Evolutionary conservation across 2,329 filamentous ascomycete species (phyloP).

Genomic region (Talaromyces sp.): DNA sequence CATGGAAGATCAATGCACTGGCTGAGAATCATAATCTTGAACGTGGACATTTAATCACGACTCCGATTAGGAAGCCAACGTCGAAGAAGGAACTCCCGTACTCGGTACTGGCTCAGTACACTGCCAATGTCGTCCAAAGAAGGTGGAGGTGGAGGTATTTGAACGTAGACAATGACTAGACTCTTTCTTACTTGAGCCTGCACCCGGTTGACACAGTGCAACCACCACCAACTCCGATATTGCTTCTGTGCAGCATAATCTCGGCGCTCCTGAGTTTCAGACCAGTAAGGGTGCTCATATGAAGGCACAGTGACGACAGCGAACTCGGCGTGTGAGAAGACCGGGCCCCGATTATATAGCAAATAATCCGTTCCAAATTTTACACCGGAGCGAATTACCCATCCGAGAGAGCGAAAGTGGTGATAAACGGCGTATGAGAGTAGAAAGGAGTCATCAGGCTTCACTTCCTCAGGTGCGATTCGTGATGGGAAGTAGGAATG

Average conservation of each 20-base stretch:
- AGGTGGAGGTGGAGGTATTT: slow-evolving; percentile 71
- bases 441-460: slow-evolving; percentile 81
- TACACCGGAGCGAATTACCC: slow-evolving; percentile 88
- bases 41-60: slow-evolving; percentile 50
- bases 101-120: slow-evolving; percentile 69
- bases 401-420: slow-evolving; percentile 92
- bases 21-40: background rate
- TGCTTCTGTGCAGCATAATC: slow-evolving; percentile 53
- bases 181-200: slow-evolving; percentile 90
- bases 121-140: slow-evolving; percentile 60
- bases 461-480: slow-evolving; percentile 47
- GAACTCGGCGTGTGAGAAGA: slow-evolving; percentile 94
- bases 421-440: slow-evolving; percentile 89
- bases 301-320: slow-evolving; percentile 82
- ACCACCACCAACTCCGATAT: slow-evolving; percentile 52
- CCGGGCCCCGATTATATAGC: slow-evolving; percentile 90
- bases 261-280: slow-evolving; percentile 50
- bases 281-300: slow-evolving; percentile 76
- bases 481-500: slow-evolving; percentile 70
- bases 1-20: background rate
- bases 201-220: slow-evolving; percentile 88
- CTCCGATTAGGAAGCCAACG: slow-evolving; percentile 85
- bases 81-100: slow-evolving; percentile 79
- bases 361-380: slow-evolving; percentile 96
- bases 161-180: slow-evolving; percentile 85